Conservation (phyloP, 2,329 filamentous ascomycete species). For the Clonostachys byssicola region DNA sequence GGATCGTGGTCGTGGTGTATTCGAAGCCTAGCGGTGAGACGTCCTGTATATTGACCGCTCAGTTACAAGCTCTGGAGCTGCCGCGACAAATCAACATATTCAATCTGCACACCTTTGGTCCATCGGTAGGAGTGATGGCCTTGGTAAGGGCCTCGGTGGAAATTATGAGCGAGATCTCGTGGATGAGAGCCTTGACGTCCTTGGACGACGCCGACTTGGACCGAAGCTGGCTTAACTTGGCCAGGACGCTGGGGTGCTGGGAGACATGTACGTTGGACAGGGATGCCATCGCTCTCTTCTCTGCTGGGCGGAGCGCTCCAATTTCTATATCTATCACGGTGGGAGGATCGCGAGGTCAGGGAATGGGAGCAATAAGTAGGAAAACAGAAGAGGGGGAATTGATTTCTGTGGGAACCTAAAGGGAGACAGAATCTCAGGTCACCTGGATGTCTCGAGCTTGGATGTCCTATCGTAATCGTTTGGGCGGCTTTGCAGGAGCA, state of each 20-base stretch:
- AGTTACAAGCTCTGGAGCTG: constrained; percentile 10
- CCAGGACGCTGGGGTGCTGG: constrained; percentile 76
- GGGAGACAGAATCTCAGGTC: no score
- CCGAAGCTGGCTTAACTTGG: constrained; percentile 87
- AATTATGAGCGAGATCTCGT: constrained; percentile 82
- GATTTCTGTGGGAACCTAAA: background rate
- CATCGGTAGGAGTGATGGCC: constrained; percentile 51
- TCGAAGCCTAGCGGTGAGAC: constrained; percentile 73
- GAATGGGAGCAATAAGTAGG: constrained; percentile 11
- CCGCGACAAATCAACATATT: background rate
- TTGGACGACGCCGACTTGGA: constrained; percentile 65
- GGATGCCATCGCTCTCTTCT: constrained; percentile 17
- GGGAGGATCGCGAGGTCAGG: constrained; percentile 1
- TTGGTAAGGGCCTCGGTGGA: constrained; percentile 74
- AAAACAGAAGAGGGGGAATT: constrained; percentile 5
- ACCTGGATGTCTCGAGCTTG: no score
- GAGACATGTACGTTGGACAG: constrained; percentile 72
- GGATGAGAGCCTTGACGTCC: constrained; percentile 76
- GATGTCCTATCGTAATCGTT: no score
- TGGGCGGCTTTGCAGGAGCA: no score
- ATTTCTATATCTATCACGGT: background rate
- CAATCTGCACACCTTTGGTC: constrained; percentile 54
- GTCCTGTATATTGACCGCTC: constrained; percentile 44
- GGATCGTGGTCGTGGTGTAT: constrained; percentile 63
- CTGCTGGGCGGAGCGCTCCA: no score